Evolutionary conservation across 2,329 filamentous ascomycete species (phyloP).

Genomic region (Aspergillus pseudotamarii): DNA sequence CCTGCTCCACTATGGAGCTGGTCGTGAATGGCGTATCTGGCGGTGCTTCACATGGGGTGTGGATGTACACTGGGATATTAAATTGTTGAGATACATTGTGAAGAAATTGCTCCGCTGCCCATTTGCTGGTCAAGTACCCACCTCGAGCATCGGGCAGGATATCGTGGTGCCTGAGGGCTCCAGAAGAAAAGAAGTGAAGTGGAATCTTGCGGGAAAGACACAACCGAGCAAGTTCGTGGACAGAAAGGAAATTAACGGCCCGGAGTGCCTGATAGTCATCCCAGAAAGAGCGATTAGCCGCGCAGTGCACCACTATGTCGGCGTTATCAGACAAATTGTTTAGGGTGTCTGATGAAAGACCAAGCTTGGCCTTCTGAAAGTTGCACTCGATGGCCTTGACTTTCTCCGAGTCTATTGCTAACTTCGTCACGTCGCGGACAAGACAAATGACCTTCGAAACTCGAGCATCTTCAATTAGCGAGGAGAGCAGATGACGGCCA

Average conservation of each 20-base stretch:
- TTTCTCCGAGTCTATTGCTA: conserved; percentile 23
- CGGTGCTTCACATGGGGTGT: neutral
- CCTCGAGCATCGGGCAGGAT: neutral
- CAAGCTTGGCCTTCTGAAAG: conserved; percentile 38
- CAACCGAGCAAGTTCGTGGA: conserved; percentile 23
- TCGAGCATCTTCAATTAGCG: conserved; percentile 34
- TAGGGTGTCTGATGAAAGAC: conserved; percentile 39
- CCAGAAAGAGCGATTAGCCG: conserved; percentile 38
- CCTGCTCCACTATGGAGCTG: neutral
- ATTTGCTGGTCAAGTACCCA: neutral
- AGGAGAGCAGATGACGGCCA: conserved; percentile 40
- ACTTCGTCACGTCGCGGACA: conserved; percentile 8
- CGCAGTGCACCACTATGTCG: conserved; percentile 58
- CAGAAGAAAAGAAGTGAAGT: conserved; percentile 32
- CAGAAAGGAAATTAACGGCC: conserved; percentile 27
- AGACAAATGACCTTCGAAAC: conserved; percentile 49
- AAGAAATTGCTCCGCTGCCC: neutral
- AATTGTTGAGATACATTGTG: neutral
- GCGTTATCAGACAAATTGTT: conserved; percentile 30
- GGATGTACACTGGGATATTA: neutral
- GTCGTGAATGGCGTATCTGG: neutral
- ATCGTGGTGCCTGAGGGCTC: conserved; percentile 15
- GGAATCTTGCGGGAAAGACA: conserved; percentile 10
- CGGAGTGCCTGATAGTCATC: conserved; percentile 31
- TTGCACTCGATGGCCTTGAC: conserved; percentile 41